A percentile compares a stretch with the other conserved stretches of the same genome.
These are phyloP conservation scores for Diaporthe citri DNA, from an alignment of 2,329 filamentous ascomycete genomes.

Conservation along the genomic window DNA sequence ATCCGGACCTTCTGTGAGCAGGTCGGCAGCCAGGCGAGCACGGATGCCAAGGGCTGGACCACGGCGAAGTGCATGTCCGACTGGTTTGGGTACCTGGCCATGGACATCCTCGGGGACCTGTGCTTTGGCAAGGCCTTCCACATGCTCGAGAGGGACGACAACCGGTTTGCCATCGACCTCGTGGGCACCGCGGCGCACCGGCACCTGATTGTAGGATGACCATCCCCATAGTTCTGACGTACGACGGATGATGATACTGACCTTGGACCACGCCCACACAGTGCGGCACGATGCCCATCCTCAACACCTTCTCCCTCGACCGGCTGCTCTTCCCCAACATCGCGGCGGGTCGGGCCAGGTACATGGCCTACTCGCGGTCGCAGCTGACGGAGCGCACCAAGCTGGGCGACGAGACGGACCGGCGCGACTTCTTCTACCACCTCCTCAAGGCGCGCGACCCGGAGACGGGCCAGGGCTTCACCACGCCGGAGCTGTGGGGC, in stretches of 20 bases:
- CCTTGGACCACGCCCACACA: conserved; percentile 46
- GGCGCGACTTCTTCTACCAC: conserved; percentile 83
- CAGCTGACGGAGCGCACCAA: conserved; percentile 77
- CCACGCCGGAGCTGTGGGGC: conserved; percentile 75
- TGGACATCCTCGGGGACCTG: conserved; percentile 72
- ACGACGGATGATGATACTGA: conserved; percentile 38
- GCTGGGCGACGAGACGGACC: conserved; percentile 73
- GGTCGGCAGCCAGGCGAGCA: conserved; percentile 57
- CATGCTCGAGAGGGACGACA: conserved; percentile 70
- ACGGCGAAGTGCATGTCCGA: conserved; percentile 71
- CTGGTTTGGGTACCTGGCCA: conserved; percentile 72
- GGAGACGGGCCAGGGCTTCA: conserved; percentile 76
- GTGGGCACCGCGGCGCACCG: conserved; percentile 77
- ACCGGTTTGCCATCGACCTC: conserved; percentile 75
- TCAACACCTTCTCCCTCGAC: conserved; percentile 76
- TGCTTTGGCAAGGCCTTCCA: conserved; percentile 73
- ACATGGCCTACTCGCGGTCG: conserved; percentile 77
- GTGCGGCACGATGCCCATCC: conserved; percentile 79
- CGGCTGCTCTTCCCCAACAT: conserved; percentile 76
- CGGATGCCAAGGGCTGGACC: conserved; percentile 68
- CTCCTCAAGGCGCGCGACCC: conserved; percentile 79
- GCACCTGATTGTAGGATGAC: conserved; percentile 72
- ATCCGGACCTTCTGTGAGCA: conserved; percentile 75
- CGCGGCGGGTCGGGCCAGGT: conserved; percentile 74
- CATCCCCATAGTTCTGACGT: background rate